Evolutionary conservation across 306 rosid genomes (phyloP), one percentile per base, ranked within the genome.

Genomic region (Trifolium pratense): DNA sequence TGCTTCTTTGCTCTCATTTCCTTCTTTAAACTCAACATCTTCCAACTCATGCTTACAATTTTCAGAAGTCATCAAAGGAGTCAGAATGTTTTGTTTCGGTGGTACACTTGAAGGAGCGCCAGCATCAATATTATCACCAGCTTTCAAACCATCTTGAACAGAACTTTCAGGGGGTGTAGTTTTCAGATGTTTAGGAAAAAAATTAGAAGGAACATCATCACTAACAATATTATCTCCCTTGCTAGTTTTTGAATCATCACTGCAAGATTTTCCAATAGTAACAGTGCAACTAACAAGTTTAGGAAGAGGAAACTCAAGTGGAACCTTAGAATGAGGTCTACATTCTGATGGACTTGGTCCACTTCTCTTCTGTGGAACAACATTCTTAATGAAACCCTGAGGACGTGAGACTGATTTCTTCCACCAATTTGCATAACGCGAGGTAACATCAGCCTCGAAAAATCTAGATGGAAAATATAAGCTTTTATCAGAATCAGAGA

Each of bases 101-200:
- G 46, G 17, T 45, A 64, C 46, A 14, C 56, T 51, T 3, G 75
- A 37, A 49, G 63, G 48, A 59, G 18, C 76, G 66, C 40, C 75
- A 39, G 32, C 77, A 61, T 23, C 61, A 59, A 63, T 18, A 17
- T 17, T 65, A 39, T n/a, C n/a, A 13, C 29, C 42, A 10, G 14
- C 73, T 52, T 10, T 12, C 17, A 32, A 34, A 57, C 52, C 70
- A 26, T 60, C 74, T 57, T 26, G 57, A 32, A 16, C 20, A 23
- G 11, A 71, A 56, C 29, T 57, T 48, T 18, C 70, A 31, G 42
- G 43, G 3, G 17, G 36, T 20, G 34, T 56, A 11, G n/a, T 16
- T 55, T 31, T 65, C 15, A 66, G 39, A 23, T 12, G 9, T 61
- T 60, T 9, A 14, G 74, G 73, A 6, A 61, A 51, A n/a, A n/a